phyloP scores from a whole-genome alignment of 371 early-diverging fungal genomes.

The Mortierella sp. region DNA sequence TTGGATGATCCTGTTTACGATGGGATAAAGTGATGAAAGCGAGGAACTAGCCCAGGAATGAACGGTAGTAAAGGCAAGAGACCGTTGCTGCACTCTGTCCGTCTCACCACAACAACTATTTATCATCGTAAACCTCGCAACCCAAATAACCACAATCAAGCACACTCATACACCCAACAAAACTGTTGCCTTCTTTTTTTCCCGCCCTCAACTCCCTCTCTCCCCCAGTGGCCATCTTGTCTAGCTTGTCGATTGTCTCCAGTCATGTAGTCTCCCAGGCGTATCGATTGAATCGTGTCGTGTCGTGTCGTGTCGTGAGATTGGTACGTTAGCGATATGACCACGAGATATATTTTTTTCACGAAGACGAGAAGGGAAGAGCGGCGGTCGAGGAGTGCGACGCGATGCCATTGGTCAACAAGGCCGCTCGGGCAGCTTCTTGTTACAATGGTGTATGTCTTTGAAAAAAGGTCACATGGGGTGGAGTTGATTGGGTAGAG shows the following conservation, averaged over 20 bases:
- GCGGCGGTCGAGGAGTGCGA: no score
- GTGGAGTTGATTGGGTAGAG: neutral
- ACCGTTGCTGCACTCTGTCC: neutral
- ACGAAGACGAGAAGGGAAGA: no score
- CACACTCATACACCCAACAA: neutral
- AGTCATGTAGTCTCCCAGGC: neutral
- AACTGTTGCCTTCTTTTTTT: neutral
- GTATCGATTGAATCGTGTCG: no score
- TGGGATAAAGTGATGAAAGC: no score
- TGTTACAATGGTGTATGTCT: neutral
- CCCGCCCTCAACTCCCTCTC: neutral
- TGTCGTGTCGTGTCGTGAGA: no score
- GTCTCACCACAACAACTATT: neutral
- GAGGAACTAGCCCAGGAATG: neutral
- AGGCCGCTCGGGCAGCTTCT: neutral
- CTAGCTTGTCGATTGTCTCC: neutral
- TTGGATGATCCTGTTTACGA: conserved; percentile 4
- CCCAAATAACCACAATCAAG: neutral
- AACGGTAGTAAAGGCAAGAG: neutral
- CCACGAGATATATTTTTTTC: no score
- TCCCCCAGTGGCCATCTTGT: neutral
- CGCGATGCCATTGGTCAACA: no score
- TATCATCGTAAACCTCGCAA: neutral
- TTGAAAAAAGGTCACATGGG: neutral
- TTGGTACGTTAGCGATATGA: no score